phyloP scores from a whole-genome alignment of 2,329 filamentous ascomycete species.

The Colletotrichum abscissum region DNA sequence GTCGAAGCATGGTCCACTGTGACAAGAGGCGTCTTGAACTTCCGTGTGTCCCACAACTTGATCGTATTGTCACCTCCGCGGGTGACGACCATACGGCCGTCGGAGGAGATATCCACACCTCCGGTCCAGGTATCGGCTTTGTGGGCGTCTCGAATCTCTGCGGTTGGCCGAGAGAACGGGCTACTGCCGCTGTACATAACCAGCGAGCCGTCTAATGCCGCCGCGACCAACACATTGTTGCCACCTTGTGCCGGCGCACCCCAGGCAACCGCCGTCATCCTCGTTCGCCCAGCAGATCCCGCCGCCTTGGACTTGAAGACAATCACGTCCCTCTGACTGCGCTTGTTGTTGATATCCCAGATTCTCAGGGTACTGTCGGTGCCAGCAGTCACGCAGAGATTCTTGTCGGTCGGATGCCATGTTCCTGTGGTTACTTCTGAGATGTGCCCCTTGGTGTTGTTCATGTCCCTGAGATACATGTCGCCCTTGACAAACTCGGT shows the following conservation, averaged over 20 bases:
- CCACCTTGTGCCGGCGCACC: slow-evolving; percentile 80
- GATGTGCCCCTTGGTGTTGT: slow-evolving; percentile 97
- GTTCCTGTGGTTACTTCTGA: slow-evolving; percentile 89
- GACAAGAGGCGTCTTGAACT: slow-evolving; percentile 91
- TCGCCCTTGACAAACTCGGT: slow-evolving; percentile 96
- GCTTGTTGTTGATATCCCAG: slow-evolving; percentile 94
- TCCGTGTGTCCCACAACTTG: slow-evolving; percentile 96
- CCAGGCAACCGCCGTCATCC: slow-evolving; percentile 95
- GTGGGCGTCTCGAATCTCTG: slow-evolving; percentile 88
- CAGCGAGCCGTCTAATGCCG: slow-evolving; percentile 88
- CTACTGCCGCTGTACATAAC: slow-evolving; percentile 94
- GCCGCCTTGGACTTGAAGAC: slow-evolving; percentile 95
- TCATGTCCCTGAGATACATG: slow-evolving; percentile 97
- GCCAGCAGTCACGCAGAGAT: slow-evolving; percentile 88
- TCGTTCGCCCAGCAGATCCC: slow-evolving; percentile 87
- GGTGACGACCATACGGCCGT: slow-evolving; percentile 91
- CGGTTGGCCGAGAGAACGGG: slow-evolving; percentile 83
- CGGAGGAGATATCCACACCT: slow-evolving; percentile 88
- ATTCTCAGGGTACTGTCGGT: slow-evolving; percentile 96
- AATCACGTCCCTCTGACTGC: slow-evolving; percentile 91
- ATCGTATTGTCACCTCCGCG: slow-evolving; percentile 91
- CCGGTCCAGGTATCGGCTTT: slow-evolving; percentile 88
- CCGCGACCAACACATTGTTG: slow-evolving; percentile 81
- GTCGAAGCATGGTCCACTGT: slow-evolving; percentile 84
- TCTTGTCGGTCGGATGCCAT: slow-evolving; percentile 90